phyloP scores from a whole-genome alignment of 306 rosid species.

The Fagus crenata region DNA sequence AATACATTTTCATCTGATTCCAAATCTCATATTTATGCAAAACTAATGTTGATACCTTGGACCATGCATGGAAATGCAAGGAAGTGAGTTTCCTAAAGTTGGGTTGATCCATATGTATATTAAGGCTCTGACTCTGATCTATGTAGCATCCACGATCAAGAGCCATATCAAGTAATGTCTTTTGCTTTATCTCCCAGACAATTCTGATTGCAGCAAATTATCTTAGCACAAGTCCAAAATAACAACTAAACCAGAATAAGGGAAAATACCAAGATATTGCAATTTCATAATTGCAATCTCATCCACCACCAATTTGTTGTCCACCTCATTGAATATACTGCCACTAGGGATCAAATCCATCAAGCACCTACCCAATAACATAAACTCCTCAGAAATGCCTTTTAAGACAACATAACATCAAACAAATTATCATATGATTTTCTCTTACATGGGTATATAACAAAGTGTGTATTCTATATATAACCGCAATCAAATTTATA shows the following conservation, averaged over 20 bases:
- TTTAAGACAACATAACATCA: no score
- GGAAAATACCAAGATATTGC: no score
- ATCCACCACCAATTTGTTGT: no score
- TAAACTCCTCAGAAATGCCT: no score
- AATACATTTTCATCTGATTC: neutral
- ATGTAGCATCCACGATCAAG: constrained; percentile 81
- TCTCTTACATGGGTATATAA: no score
- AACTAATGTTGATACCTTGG: constrained; percentile 50
- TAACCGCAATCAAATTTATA: no score
- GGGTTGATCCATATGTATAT: constrained; percentile 64
- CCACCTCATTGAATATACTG: no score
- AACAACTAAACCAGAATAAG: neutral
- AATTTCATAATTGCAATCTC: no score
- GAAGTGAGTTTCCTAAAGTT: constrained; percentile 85
- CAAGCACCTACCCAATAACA: no score
- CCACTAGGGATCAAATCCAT: no score
- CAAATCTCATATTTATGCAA: neutral
- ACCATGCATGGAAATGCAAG: constrained; percentile 87
- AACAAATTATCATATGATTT: no score
- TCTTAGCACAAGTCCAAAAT: constrained; percentile 28
- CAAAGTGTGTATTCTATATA: no score
- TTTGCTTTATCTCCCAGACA: constrained; percentile 96
- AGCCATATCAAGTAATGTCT: constrained; percentile 87
- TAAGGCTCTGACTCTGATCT: constrained; percentile 60
- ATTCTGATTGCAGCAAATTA: constrained; percentile 47